Evolutionary conservation across 2,329 filamentous ascomycete genomes (phyloP).

Genomic region (Colletotrichum paranaense): DNA sequence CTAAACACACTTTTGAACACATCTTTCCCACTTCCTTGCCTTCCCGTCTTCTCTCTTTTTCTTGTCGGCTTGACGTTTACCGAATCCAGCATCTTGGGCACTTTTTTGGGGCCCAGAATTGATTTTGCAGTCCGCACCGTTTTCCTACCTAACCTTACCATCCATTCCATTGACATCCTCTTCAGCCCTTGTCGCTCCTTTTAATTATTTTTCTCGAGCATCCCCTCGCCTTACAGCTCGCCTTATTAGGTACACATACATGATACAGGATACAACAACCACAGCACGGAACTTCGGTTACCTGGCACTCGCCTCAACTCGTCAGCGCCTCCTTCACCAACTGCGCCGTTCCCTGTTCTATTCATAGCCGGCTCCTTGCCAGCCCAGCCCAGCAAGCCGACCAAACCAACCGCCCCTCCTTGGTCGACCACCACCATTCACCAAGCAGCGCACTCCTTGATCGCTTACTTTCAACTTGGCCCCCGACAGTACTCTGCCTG

Average conservation of each 20-base stretch:
- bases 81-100: background rate
- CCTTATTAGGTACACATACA: background rate
- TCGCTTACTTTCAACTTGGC: background rate
- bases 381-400: slow-evolving; percentile 28
- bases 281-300: too few species aligned
- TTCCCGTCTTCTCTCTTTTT: background rate
- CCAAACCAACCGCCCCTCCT: slow-evolving; percentile 23
- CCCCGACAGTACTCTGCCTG: slow-evolving; percentile 8
- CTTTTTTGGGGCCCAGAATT: background rate
- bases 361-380: slow-evolving; percentile 28
- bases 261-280: too few species aligned
- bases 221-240: background rate
- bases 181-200: slow-evolving; percentile 15
- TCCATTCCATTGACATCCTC: background rate
- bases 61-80: background rate
- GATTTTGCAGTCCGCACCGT: background rate
- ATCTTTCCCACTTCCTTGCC: slow-evolving; percentile 5
- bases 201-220: background rate
- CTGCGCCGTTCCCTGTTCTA: slow-evolving; percentile 30
- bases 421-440: slow-evolving; percentile 1
- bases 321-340: slow-evolving; percentile 14
- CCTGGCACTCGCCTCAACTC: background rate
- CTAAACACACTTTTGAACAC: background rate
- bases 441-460: slow-evolving; percentile 18
- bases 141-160: background rate